Evolutionary conservation across 129 eudicot species (phyloP).

Genomic region (Pittosporum tobira): DNA sequence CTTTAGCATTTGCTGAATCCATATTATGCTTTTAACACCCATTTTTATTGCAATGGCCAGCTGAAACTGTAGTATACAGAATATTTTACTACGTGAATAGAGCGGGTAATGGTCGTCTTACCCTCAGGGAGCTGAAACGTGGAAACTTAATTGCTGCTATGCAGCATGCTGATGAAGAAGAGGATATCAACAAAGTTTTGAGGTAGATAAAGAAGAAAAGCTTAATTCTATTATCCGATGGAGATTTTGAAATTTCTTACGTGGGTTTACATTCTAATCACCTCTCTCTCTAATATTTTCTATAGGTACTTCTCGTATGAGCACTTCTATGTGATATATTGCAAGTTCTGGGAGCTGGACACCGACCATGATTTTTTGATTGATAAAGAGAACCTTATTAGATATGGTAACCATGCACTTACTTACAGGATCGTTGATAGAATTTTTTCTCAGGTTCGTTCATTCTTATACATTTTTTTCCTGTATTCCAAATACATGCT

Average conservation of each 20-base stretch:
- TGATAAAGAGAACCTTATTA: slow-evolving; percentile 75
- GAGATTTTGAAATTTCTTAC: neutral
- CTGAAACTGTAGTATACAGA: slow-evolving; percentile 98
- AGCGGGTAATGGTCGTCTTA: slow-evolving; percentile 74
- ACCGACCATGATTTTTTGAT: slow-evolving; percentile 83
- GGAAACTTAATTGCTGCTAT: slow-evolving; percentile 80
- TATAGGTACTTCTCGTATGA: slow-evolving; percentile 81
- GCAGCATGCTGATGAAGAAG: slow-evolving; percentile 98
- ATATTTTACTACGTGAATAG: slow-evolving; percentile 86
- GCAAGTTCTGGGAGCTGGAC: slow-evolving; percentile 94
- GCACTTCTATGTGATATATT: slow-evolving; percentile 80
- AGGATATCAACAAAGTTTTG: slow-evolving; percentile 85
- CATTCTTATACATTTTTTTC: slow-evolving; percentile 3
- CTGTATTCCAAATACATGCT: neutral
- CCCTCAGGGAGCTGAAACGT: slow-evolving; percentile 84
- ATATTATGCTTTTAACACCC: slow-evolving; percentile 9
- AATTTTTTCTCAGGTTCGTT: slow-evolving; percentile 80
- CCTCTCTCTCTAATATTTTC: neutral
- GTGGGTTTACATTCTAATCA: neutral
- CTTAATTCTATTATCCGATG: too few relatives aligned
- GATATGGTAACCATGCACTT: slow-evolving; percentile 84
- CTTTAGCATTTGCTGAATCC: neutral
- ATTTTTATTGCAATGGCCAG: slow-evolving; percentile 37
- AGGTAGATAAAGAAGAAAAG: slow-evolving; percentile 27
- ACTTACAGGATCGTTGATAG: slow-evolving; percentile 91